Base-by-base conservation (phyloP, 2,329 filamentous ascomycete genomes). In the Fusarium nodosum region DNA sequence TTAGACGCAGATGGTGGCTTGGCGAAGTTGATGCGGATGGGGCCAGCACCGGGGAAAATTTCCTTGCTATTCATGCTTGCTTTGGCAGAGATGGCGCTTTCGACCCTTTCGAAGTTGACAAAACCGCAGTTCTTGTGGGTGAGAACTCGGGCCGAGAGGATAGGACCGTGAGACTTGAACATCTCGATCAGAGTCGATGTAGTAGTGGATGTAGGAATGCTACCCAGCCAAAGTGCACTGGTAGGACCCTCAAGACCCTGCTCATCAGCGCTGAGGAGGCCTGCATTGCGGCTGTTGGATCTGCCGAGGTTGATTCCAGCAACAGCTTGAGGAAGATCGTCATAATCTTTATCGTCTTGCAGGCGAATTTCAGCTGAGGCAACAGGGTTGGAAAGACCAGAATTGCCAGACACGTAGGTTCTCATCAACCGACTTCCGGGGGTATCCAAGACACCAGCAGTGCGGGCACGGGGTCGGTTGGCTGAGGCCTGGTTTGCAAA, bases 91-190 rank as follows among this genome's bases (percentile, higher is more conserved):
- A 97, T 90, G 58, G 96, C 96, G 77, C 93, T 97, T 70, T 98
- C 94, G 31, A 96, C 82, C 62, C 89, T 91, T 80, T 98, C 94
- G 76, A 97, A 99, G 80, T 99, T 99, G 77, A 99, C 95, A 74
- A 99, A 99, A 5, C 95, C 96, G 78, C 96, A 99, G 81, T 97
- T 98, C 86, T 99, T 99, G 84, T 99, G 94, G 1, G 96, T 98
- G 66, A 99, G 85, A 7, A 99, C 96, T 69, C 96, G 88, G 30
- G 93, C 95, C 5, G 95, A 97, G 71, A 96, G 87, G 68, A 99
- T 97, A 5, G 91, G 87, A 12, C 96, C 96, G 72, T 96, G 97
- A n/a, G 90, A 87, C 79, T 93, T 93, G 83, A 99, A 99, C 82
- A 98, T 97, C 70, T 97, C 94, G 60, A 93, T 93, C 64, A 99